Evolutionary conservation across 2,329 filamentous ascomycete genomes (phyloP), one percentile per base, ranked within the genome.

Genomic region (Paraphaeosphaeria sporulosa): DNA sequence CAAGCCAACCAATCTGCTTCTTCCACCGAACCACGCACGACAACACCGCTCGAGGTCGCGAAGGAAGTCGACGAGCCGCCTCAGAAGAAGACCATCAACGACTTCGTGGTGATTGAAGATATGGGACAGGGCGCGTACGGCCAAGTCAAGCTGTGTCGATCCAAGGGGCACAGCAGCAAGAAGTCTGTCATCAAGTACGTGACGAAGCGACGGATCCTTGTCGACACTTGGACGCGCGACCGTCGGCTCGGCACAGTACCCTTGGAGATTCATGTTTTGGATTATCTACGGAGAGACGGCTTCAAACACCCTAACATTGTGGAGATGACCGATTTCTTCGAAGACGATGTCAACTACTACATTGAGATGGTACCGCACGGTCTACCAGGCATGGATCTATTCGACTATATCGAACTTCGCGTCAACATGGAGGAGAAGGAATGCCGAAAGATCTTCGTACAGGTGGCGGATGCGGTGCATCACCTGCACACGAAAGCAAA

Each of bases 121-220:
- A 98, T 99, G 94, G 95, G 95, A 4, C 93, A 97, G 79, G 95
- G 95, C 43, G 95, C 95, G 1, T 99, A 99, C 75, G 95, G 95
- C 1, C 94, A 99, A 79, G 95, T 99, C 60, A 99, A 99, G 77
- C 85, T 99, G 50, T 94, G 92, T 55, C 88, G 94, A 32, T 91
- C 95, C 80, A 96, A 94, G 80, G 88, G 89, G 70, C 87, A 86
- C 54, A 87, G 83, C 25, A 82, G 87, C 55, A 91, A 90, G 75
- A 97, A 96, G 78, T 91, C 96, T 64, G 94, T 99, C 21, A 86
- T 99, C 73, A 99, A 99, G 78, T 99, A 96, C 76, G 95, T 99
- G 52, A 98, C 95, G 5, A 99, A 99, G 80, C 89, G 92, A 60
- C 91, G 94, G 47, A 99, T 99, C 76, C 85, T 99, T 15, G 94